A percentile compares a stretch with the other conserved stretches of the same genome.
These are phyloP conservation scores for Oryza punctata DNA, from an alignment of 176 grass and related monocot species.

Conservation along the genomic window DNA sequence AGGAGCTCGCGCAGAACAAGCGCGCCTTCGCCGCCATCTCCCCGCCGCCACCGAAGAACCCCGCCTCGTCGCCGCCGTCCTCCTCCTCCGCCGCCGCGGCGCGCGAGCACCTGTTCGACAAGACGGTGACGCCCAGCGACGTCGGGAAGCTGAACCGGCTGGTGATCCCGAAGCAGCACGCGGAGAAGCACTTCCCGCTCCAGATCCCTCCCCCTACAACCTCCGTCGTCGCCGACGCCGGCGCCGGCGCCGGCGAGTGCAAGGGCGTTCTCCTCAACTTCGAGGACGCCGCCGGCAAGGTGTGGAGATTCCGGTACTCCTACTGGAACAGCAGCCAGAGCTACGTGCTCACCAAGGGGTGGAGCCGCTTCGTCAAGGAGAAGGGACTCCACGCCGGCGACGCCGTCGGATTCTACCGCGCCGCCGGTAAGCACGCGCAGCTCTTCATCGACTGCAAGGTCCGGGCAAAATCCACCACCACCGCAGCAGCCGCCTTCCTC, in stretches of 20 bases:
- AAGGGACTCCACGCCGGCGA: slow-evolving; percentile 78
- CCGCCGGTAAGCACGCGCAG: slow-evolving; percentile 36
- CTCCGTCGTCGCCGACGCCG: neutral
- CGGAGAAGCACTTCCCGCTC: slow-evolving; percentile 89
- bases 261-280: slow-evolving; percentile 89
- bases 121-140: slow-evolving; percentile 92
- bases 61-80: neutral
- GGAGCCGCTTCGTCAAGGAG: slow-evolving; percentile 96
- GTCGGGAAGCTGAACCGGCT: slow-evolving; percentile 95
- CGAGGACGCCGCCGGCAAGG: slow-evolving; percentile 75
- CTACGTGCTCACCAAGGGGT: slow-evolving; percentile 96
- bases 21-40: slow-evolving; percentile 32
- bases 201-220: neutral
- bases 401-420: slow-evolving; percentile 72
- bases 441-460: slow-evolving; percentile 85
- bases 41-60: neutral
- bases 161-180: slow-evolving; percentile 97
- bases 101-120: slow-evolving; percentile 87
- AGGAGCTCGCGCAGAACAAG: slow-evolving; percentile 67
- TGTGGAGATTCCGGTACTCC: slow-evolving; percentile 91
- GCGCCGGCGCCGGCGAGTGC: slow-evolving; percentile 27
- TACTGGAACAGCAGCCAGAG: slow-evolving; percentile 99
- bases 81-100: neutral
- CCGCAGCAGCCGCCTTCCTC: neutral
- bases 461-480: neutral